A percentile compares a stretch with the other conserved stretches of the same genome.
Evolutionary conservation across 345 rosid genomes (phyloP).

Genomic region (Camelina neglecta): DNA sequence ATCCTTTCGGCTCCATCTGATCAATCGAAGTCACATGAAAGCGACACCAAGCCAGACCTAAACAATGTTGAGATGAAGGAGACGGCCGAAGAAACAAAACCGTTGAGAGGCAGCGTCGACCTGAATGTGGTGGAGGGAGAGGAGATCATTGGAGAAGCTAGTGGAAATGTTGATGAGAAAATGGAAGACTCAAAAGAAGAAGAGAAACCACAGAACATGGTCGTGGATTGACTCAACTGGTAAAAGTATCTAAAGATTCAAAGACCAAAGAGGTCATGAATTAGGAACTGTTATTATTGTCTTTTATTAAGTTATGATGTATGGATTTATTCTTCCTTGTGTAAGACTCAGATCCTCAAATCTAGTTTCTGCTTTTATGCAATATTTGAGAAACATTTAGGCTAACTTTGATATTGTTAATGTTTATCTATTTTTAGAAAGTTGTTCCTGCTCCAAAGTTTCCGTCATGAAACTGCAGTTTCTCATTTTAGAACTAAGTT

Average conservation of each 20-base stretch:
- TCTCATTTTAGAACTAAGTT: too few relatives aligned
- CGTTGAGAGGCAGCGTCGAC: conserved; percentile 36
- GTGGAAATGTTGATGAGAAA: conserved; percentile 42
- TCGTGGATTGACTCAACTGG: conserved; percentile 28
- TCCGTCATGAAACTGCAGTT: background rate
- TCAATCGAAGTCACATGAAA: conserved; percentile 36
- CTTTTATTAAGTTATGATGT: background rate
- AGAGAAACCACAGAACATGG: conserved; percentile 11
- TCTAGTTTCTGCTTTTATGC: background rate
- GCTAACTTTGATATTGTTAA: conserved; percentile 13
- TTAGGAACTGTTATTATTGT: conserved; percentile 16
- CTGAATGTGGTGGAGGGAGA: conserved; percentile 43
- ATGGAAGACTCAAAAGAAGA: conserved; percentile 45
- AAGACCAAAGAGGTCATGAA: conserved; percentile 22
- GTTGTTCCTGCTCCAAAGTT: background rate
- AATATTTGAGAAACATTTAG: conserved; percentile 1
- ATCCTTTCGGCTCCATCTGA: conserved; percentile 53
- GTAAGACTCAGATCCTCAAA: conserved; percentile 7
- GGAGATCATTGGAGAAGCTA: conserved; percentile 37
- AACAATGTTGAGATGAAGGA: conserved; percentile 43
- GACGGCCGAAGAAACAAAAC: conserved; percentile 37
- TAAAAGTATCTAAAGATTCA: conserved; percentile 20
- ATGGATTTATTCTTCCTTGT: conserved; percentile 16
- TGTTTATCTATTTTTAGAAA: background rate
- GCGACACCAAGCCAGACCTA: conserved; percentile 36